phyloP scores from a whole-genome alignment of 345 rosid genomes.

The Sonneratia caseolaris region DNA sequence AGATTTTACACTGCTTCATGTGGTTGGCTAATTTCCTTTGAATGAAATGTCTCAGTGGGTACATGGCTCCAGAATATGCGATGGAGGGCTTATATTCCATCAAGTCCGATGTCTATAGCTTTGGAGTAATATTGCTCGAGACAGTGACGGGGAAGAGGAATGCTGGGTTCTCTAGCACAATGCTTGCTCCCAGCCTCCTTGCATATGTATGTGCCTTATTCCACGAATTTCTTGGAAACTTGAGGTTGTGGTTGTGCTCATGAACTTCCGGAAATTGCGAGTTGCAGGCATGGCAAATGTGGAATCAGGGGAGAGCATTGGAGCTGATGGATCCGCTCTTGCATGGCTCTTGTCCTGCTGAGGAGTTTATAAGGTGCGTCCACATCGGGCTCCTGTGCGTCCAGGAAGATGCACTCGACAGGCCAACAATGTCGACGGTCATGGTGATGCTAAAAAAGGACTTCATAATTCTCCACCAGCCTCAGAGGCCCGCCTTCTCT shows the following conservation, averaged over 20 bases:
- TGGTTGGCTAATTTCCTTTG: neutral
- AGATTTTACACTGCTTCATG: no score
- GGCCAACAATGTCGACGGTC: conserved; percentile 38
- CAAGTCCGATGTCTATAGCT: conserved; percentile 36
- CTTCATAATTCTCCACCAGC: conserved; percentile 12
- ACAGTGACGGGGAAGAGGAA: conserved; percentile 28
- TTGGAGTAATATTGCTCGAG: conserved; percentile 37
- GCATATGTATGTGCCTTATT: conserved; percentile 13
- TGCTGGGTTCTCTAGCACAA: conserved; percentile 9
- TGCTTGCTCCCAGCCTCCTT: conserved; percentile 15
- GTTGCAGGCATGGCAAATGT: conserved; percentile 34
- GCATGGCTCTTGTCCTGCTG: conserved; percentile 13
- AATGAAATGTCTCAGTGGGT: conserved; percentile 21
- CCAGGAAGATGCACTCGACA: conserved; percentile 32
- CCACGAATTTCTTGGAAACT: no score
- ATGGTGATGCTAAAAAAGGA: conserved; percentile 28
- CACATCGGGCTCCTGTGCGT: conserved; percentile 41
- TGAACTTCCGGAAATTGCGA: neutral
- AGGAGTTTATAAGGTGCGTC: conserved; percentile 32
- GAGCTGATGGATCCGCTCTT: conserved; percentile 28
- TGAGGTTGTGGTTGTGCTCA: no score
- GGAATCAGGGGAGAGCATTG: conserved; percentile 29
- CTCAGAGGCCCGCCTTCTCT: conserved; percentile 16
- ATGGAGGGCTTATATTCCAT: conserved; percentile 27
- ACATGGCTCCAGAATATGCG: conserved; percentile 43